Base-by-base conservation (phyloP, 2,329 filamentous ascomycete genomes). In the Macrophomina tecta region DNA sequence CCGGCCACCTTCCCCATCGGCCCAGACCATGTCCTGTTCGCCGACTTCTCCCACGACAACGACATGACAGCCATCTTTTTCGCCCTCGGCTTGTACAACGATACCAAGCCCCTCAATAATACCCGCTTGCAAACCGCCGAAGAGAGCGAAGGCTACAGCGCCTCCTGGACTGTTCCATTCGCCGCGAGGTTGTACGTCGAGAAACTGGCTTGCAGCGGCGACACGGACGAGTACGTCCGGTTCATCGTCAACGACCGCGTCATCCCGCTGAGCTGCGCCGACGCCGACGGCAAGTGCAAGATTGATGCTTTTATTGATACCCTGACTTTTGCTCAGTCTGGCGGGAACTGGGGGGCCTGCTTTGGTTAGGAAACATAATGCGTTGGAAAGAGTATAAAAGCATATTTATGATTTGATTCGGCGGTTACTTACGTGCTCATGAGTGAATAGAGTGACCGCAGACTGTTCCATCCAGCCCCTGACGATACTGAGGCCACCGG, bases 11-110 rank as follows among this genome's bases (percentile, higher is more conserved):
- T 97, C 73, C 93, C 94, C 0, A 81, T 97, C 0, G 49, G 46
- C 2, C 14, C 28, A 11, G 84, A 79, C 30, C 77, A 77, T 36
- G 80, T 80, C 11, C 80, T 97, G 1, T 97, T 96, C 74, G 93
- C 92, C 0, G 94, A 97, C 78, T 97, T 97, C 75, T 92, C 89
- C 69, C 94, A 97, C 78, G 94, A 97, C 79, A 97, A 96, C 77
- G 89, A 91, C 74, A 93, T 97, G 88, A 87, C 87, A 36, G 85
- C 86, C 7, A 87, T 96, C 6, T 91, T 91, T 74, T 88, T 88
- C 5, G 92, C 93, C 0, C 75, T 97, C 69, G 91, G 93, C 0
- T 80, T 97, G 32, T 97, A 93, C 79, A 91, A 93, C 71, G 80
- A 78, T 51, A 92, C 88, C 0, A 73, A 75, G 14, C 81, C 84